Conservation (phyloP, 106 monocot species). For the Cymbidium sinense region DNA sequence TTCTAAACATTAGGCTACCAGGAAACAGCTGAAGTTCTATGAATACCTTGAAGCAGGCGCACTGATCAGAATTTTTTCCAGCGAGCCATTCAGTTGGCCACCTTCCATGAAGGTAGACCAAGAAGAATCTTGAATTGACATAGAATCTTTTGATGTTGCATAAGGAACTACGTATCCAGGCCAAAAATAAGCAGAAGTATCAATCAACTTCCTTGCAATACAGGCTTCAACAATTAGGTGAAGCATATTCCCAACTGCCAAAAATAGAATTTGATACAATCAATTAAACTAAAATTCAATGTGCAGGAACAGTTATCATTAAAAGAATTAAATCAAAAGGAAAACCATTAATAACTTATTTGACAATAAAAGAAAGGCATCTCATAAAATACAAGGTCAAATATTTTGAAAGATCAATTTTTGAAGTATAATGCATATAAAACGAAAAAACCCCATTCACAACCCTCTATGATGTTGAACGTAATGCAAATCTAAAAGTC, state of each 20-base stretch:
- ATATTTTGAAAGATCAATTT: too few relatives aligned
- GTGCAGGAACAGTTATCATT: not conserved
- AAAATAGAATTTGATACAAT: not conserved
- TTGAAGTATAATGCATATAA: too few relatives aligned
- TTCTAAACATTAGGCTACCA: not conserved
- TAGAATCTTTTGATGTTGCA: constrained; percentile 35
- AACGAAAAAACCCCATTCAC: too few relatives aligned
- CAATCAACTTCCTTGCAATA: constrained; percentile 84
- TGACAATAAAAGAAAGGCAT: not conserved
- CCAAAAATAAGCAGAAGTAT: constrained; percentile 94
- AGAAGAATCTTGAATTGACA: constrained; percentile 45
- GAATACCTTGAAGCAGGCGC: constrained; percentile 83
- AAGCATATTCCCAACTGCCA: constrained; percentile 74
- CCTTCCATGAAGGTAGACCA: constrained; percentile 86
- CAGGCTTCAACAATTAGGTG: constrained; percentile 95
- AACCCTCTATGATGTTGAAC: too few relatives aligned
- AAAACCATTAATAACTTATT: not conserved
- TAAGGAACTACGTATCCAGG: constrained; percentile 66
- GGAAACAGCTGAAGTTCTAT: not conserved
- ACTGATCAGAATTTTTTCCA: constrained; percentile 54
- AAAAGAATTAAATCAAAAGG: not conserved
- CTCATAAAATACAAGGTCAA: not conserved
- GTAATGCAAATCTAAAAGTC: too few relatives aligned
- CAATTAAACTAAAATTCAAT: not conserved
- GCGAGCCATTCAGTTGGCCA: constrained; percentile 43